These are phyloP conservation scores for Alternaria ethzedia DNA, from an alignment of 2,329 filamentous ascomycete species.

Conservation along the genomic window DNA sequence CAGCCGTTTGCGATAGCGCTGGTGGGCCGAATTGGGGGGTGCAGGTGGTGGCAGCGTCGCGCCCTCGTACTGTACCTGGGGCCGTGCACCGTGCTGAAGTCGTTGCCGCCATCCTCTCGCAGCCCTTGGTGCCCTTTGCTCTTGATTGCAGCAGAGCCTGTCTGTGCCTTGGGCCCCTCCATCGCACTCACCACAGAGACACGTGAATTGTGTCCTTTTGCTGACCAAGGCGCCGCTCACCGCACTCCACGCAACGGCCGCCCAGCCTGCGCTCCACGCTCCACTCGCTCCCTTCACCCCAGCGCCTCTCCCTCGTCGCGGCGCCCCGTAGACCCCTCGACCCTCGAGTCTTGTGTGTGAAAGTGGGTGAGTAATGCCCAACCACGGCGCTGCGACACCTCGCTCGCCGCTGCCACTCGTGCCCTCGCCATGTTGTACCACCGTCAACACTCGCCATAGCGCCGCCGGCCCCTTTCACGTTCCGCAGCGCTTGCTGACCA, in stretches of 20 bases:
- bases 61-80: slow-evolving; percentile 19
- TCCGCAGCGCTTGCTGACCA: slow-evolving; percentile 38
- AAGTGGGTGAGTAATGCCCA: slow-evolving; percentile 37
- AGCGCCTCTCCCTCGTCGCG: background rate
- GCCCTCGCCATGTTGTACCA: slow-evolving; percentile 43
- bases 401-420: slow-evolving; percentile 43
- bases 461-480: slow-evolving; percentile 35
- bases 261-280: slow-evolving; percentile 12
- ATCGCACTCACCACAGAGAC: background rate
- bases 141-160: background rate
- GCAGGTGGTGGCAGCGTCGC: slow-evolving; percentile 21
- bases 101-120: slow-evolving; percentile 24
- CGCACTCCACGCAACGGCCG: slow-evolving; percentile 23
- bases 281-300: background rate
- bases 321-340: background rate
- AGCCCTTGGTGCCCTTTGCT: slow-evolving; percentile 17
- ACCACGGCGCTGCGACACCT: slow-evolving; percentile 25
- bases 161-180: slow-evolving; percentile 17
- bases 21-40: slow-evolving; percentile 10
- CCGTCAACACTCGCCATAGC: slow-evolving; percentile 42
- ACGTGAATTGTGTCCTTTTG: slow-evolving; percentile 9
- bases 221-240: slow-evolving; percentile 10
- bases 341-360: background rate
- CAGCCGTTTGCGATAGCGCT: slow-evolving; percentile 8
- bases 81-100: slow-evolving; percentile 21